Evolutionary conservation across 2,329 filamentous ascomycete genomes (phyloP).

Genomic region (Pseudocercospora eumusae): DNA sequence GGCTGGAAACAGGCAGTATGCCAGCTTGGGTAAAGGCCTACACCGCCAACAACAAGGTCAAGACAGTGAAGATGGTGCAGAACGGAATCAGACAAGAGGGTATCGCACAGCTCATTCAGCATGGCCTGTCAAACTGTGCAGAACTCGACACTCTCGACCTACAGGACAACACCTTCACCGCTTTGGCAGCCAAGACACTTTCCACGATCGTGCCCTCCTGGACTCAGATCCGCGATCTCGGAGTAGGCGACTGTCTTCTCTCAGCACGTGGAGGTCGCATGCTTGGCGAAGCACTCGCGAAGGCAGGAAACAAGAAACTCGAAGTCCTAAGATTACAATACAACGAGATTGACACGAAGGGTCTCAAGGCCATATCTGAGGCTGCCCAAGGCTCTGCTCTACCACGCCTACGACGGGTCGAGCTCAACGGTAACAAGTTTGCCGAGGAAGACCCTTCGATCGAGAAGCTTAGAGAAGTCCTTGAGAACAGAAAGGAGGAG

Average conservation of each 20-base stretch:
- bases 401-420: conserved; percentile 77
- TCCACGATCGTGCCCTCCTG: conserved; percentile 73
- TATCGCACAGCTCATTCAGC: conserved; percentile 74
- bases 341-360: conserved; percentile 85
- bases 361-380: conserved; percentile 68
- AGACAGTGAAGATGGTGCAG: conserved; percentile 93
- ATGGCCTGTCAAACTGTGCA: conserved; percentile 72
- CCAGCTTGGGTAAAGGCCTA: conserved; percentile 88
- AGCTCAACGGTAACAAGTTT: conserved; percentile 96
- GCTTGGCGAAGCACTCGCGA: conserved; percentile 70
- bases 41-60: conserved; percentile 75
- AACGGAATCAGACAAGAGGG: conserved; percentile 96
- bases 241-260: conserved; percentile 84
- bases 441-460: conserved; percentile 78
- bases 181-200: conserved; percentile 74
- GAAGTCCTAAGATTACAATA: conserved; percentile 83
- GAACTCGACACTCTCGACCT: conserved; percentile 78
- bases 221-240: conserved; percentile 76
- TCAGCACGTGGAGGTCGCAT: conserved; percentile 73
- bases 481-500: conserved; percentile 55
- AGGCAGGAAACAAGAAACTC: conserved; percentile 76
- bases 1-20: conserved; percentile 96
- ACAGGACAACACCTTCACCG: conserved; percentile 96
- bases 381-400: conserved; percentile 63
- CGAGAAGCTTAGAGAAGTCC: conserved; percentile 61